These are phyloP conservation scores for Escovopsis sp. DNA, from an alignment of 2,329 filamentous ascomycete species.

Conservation along the genomic window DNA sequence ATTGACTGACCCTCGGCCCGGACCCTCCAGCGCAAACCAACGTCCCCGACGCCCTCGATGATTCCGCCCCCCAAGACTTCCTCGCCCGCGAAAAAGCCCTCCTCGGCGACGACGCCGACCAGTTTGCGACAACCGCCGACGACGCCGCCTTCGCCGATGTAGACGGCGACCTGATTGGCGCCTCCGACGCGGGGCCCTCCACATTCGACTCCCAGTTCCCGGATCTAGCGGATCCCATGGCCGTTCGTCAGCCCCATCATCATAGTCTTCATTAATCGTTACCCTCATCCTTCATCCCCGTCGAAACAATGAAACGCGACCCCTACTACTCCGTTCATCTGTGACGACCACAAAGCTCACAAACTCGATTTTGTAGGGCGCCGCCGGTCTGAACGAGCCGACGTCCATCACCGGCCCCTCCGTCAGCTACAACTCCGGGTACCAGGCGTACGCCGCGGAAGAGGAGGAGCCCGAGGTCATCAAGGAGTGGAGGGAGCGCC, in stretches of 20 bases:
- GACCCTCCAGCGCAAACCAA: constrained; percentile 47
- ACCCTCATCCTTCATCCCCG: too few relatives aligned
- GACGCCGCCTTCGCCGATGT: constrained; percentile 47
- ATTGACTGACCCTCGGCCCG: constrained; percentile 1
- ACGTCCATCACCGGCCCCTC: constrained; percentile 55
- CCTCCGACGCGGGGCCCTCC: constrained; percentile 36
- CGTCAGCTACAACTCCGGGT: constrained; percentile 46
- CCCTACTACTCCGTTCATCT: too few relatives aligned
- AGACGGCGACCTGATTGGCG: constrained; percentile 57
- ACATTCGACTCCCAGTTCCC: constrained; percentile 83
- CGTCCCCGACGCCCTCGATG: constrained; percentile 39
- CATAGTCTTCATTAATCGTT: too few relatives aligned
- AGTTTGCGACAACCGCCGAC: constrained; percentile 70
- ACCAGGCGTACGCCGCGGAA: constrained; percentile 39
- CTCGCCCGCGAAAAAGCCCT: constrained; percentile 79
- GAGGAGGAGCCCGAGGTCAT: constrained; percentile 84
- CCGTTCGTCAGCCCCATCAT: too few relatives aligned
- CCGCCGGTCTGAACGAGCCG: constrained; percentile 13
- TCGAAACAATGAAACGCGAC: too few relatives aligned
- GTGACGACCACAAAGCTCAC: too few relatives aligned
- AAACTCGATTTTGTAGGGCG: constrained; percentile 12
- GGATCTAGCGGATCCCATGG: constrained; percentile 40
- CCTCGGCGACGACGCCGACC: constrained; percentile 82
- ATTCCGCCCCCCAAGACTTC: constrained; percentile 63
- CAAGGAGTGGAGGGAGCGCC: constrained; percentile 80